Base-by-base conservation (phyloP, 306 rosid species). In the Pachyrhizus erosus region DNA sequence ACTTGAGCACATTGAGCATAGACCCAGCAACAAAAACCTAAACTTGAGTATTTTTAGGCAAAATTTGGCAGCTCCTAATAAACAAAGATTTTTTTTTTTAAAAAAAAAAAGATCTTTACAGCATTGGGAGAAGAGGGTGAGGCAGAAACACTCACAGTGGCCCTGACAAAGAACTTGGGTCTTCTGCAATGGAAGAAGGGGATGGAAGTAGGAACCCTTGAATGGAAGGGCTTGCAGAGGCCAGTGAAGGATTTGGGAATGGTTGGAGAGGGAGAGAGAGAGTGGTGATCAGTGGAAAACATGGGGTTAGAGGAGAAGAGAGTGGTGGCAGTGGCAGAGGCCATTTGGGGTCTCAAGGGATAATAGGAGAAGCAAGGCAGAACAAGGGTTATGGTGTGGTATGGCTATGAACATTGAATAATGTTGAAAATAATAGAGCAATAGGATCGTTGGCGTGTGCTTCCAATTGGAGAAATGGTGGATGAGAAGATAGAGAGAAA, bases 231-330 rank as follows among this genome's bases (percentile, higher is more conserved):
- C 24, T 78, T 90, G 81, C 90, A 89, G 62, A 91, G 93, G 15
- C 92, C 90, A 20, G 80, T 37, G 83, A 93, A 86, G 79, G 97
- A 81, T 82, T 89, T 93, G 82, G 95, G 91, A 84, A 86, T 24
- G 27, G 90, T 61, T 70, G 87, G 88, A 72, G 87, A 64, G 43
- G 76, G 88, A 54, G 86, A 75, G 70, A 83, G 46, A 37, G 81
- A 65, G 27, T 83, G 84, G 12, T 70, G 80, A n/a, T 86, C 88
- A 73, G 86, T 43, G 49, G 85, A 85, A 39, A 84, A 86, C 42
- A 82, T 70, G 2, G 93, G 88, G 68, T 89, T 89, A 3, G 89
- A 77, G 78, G 93, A 87, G 64, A 96, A 54, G 73, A 90, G 89
- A 65, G 97, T 83, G 4, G 96, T 84, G 1, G 68, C 74, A 48